A percentile compares a stretch with the other conserved stretches of the same genome.
These are phyloP conservation scores for Artomyces pyxidatus DNA, from an alignment of 768 basidiomycete species.

Conservation along the genomic window DNA sequence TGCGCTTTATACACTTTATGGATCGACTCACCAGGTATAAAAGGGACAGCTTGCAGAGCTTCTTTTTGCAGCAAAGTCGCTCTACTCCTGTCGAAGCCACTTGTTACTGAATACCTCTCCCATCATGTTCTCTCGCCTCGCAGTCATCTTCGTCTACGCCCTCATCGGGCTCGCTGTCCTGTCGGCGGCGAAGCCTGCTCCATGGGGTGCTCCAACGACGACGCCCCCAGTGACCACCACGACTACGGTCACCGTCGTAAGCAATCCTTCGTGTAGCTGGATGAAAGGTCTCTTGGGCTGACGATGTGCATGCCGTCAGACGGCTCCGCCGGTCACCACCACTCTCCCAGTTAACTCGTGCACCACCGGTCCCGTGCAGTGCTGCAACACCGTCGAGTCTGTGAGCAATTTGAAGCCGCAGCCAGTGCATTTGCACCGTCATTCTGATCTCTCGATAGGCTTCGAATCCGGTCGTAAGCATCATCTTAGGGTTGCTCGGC, in stretches of 20 bases:
- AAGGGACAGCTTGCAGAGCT: no score
- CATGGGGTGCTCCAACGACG: constrained; percentile 1
- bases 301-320: background rate
- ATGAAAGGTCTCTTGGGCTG: background rate
- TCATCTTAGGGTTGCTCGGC: background rate
- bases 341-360: constrained; percentile 10
- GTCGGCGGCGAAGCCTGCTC: constrained; percentile 14
- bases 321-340: constrained; percentile 4
- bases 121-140: constrained; percentile 12
- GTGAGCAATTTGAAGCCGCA: constrained; percentile 3
- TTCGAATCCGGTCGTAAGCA: background rate
- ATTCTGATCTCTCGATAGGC: background rate
- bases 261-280: background rate
- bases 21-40: no score
- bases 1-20: no score
- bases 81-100: background rate
- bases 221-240: constrained; percentile 1
- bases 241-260: constrained; percentile 5
- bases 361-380: constrained; percentile 16
- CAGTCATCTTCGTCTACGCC: constrained; percentile 5
- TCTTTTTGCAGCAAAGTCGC: background rate
- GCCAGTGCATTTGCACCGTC: background rate
- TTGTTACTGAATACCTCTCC: background rate
- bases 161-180: constrained; percentile 15
- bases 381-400: constrained; percentile 17